Evolutionary conservation across 225 moss, liverwort and hornwort species (phyloP), one percentile per base, ranked within the genome.

Genomic region (Climacium dendroides): DNA sequence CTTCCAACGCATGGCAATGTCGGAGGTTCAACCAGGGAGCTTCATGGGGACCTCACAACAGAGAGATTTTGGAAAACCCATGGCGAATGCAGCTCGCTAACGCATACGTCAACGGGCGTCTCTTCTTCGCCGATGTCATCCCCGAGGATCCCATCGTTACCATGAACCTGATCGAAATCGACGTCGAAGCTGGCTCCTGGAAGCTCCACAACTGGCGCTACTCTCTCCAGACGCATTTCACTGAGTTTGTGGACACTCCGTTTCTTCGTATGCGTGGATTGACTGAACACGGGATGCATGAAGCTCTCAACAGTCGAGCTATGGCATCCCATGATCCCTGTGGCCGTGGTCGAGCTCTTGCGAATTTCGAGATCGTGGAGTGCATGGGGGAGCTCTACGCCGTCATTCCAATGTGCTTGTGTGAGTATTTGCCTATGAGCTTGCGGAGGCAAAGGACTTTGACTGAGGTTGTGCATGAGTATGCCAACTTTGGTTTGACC

Each of bases 261-360:
- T 76, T 76, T 53, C 35, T 22, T 35, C 53, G 76, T 1, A 53
- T 53, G 53, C 52, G 53, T 23, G 75, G 53, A 35, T n/a, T 76
- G n/a, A 53, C n/a, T 3, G 24, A 76, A 5, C 6, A 15, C 5
- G 20, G 53, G 8, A 76, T 35, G 35, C 53, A 53, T 23, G 24
- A 13, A 53, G 53, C 14, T 53, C 35, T 23, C 35, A 8, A 14
- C 23, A 53, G 23, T 35, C 14, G 14, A 53, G 15, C 23, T 24
- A 1, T 9, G 15, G 24, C 24, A n/a, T n/a, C 3, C n/a, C n/a
- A n/a, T n/a, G n/a, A n/a, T n/a, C n/a, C n/a, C 15, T 35, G 6
- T 2, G 1, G 3, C 10, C 9, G 0, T 4, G 24, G 3, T 24
- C 13, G 24, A 2, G 4, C 5, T 0, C 10, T n/a, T 2, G 9